Evolutionary conservation across 2,329 filamentous ascomycete species (phyloP), one percentile per base, ranked within the genome.

Genomic region (Phaeosphaeriaceae sp.): DNA sequence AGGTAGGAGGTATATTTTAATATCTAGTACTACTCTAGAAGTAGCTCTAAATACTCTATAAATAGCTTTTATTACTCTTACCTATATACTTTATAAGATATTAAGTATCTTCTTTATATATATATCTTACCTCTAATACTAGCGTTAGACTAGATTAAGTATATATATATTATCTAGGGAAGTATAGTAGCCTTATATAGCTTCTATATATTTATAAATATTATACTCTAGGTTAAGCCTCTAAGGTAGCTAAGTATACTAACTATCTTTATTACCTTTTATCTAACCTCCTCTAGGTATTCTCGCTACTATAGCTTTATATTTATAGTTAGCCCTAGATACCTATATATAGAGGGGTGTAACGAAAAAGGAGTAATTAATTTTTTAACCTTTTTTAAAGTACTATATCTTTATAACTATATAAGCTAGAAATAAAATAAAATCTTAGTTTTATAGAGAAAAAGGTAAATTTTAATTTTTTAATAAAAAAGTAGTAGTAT

Each of bases 11-110:
- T 56, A 48, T 3, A 54, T 40, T 41, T 63, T 48, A 28, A 63
- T 32, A 37, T 66, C 42, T 9, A 67, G 50, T 23, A 55, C 54
- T n/a, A 51, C 54, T 29, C 34, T 52, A 30, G 48, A 63, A 38
- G 53, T 67, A 36, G 61, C 58, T 48, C 40, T 58, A 28, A 55
- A 67, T 35, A 53, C 62, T n/a, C 61, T 48, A 36, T 42, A 52
- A 33, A 66, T 67, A n/a, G 56, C 48, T 50, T 55, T 51, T 32
- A 44, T 50, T 38, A 48, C 61, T 51, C 56, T 58, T 48, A 44
- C 48, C 48, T 66, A 50, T 35, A 64, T 59, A 32, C 48, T 48
- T 42, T 54, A 38, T 32, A 56, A 43, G 15, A 33, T 50, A n/a
- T 55, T 45, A 21, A 59, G 50, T 29, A 36, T 55, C 37, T 56